phyloP scores from a whole-genome alignment of 164 flowering plant genomes.

The Berberis thunbergii region DNA sequence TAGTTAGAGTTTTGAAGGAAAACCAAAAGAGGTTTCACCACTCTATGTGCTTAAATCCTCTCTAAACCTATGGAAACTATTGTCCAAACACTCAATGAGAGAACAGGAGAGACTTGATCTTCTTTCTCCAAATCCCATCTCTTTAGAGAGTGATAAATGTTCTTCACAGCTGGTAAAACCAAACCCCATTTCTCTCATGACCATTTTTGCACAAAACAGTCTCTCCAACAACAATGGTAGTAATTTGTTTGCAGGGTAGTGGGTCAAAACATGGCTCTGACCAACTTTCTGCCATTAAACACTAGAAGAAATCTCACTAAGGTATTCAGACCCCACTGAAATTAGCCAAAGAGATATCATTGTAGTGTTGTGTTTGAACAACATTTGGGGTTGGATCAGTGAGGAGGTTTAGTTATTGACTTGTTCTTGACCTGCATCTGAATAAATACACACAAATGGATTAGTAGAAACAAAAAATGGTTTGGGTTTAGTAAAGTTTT shows the following conservation, averaged over 20 bases:
- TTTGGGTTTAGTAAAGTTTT: not conserved
- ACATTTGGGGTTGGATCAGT: not conserved
- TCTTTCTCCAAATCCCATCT: constrained; percentile 72
- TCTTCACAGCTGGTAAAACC: constrained; percentile 45
- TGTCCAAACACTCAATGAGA: constrained; percentile 36
- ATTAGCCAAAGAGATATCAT: not conserved
- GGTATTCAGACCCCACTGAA: not conserved
- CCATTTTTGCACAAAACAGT: constrained; percentile 31
- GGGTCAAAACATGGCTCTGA: constrained; percentile 46
- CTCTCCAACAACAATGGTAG: constrained; percentile 55
- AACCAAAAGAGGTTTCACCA: constrained; percentile 38
- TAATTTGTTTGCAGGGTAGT: constrained; percentile 50
- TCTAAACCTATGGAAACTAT: constrained; percentile 11
- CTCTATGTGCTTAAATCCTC: constrained; percentile 21
- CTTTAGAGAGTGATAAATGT: constrained; percentile 49
- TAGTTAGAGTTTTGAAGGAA: constrained; percentile 43
- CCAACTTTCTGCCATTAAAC: constrained; percentile 70
- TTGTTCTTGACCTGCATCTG: constrained; percentile 2
- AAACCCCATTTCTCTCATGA: constrained; percentile 28
- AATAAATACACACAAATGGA: not conserved
- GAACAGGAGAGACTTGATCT: constrained; percentile 52
- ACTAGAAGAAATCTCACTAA: constrained; percentile 13
- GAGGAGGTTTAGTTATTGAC: not conserved
- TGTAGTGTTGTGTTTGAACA: not conserved
- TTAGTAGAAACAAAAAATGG: not conserved